Conservation (phyloP, 1,139 yeast genomes). For the Zygoascus hellenicus region DNA sequence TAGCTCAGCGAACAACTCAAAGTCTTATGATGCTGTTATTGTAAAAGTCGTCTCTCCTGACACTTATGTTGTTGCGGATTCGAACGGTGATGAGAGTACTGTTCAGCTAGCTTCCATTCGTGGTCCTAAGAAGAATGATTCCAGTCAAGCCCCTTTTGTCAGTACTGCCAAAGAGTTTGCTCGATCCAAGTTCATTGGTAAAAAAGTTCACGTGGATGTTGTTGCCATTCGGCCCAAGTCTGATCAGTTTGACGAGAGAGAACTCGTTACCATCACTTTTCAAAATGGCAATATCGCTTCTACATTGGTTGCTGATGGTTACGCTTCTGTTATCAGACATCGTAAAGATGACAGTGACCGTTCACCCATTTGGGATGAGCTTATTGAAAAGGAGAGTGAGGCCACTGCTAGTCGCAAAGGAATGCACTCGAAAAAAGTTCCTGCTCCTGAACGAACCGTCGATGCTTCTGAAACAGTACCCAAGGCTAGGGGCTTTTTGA, state of each 20-base stretch:
- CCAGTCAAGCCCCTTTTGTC: slow-evolving; percentile 53
- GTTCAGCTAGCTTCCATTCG: slow-evolving; percentile 72
- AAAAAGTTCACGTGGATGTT: slow-evolving; percentile 51
- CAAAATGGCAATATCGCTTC: slow-evolving; percentile 59
- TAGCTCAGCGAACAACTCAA: slow-evolving; percentile 21
- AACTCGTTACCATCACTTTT: slow-evolving; percentile 52
- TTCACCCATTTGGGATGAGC: slow-evolving; percentile 70
- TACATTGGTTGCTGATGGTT: slow-evolving; percentile 56
- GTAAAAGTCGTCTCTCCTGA: slow-evolving; percentile 64
- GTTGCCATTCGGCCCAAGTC: slow-evolving; percentile 65
- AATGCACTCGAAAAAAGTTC: slow-evolving; percentile 52
- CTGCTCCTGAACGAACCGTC: slow-evolving; percentile 56
- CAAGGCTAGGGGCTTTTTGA: slow-evolving; percentile 69
- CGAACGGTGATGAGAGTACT: slow-evolving; percentile 39
- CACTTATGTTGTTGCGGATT: slow-evolving; percentile 49
- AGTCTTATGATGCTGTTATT: slow-evolving; percentile 49
- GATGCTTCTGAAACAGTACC: slow-evolving; percentile 74
- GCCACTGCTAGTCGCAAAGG: slow-evolving; percentile 58
- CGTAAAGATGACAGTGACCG: slow-evolving; percentile 64
- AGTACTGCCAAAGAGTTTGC: slow-evolving; percentile 68
- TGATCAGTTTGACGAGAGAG: slow-evolving; percentile 58
- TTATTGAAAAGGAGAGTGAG: slow-evolving; percentile 62
- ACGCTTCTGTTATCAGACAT: slow-evolving; percentile 74
- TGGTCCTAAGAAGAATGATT: slow-evolving; percentile 62
- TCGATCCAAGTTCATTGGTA: slow-evolving; percentile 64